These are phyloP conservation scores for Saccharomycopsis hybrid DNA, from an alignment of 1,139 yeast species.

Conservation along the genomic window DNA sequence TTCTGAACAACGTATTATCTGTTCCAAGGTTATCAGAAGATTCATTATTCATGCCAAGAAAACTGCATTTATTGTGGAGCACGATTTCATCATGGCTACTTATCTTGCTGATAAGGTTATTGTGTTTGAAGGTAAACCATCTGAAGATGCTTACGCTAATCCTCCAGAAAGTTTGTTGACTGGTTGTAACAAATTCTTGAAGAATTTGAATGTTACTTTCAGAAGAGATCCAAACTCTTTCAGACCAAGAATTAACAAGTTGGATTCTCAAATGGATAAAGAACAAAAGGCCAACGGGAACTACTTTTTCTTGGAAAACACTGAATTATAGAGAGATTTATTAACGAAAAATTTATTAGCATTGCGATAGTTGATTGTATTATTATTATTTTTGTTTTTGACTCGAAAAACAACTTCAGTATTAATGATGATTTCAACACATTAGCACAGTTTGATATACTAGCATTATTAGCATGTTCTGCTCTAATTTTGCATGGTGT, in stretches of 20 bases:
- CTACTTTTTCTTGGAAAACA: slow-evolving; percentile 69
- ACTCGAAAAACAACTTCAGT: slow-evolving; percentile 3
- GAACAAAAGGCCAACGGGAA: slow-evolving; percentile 90
- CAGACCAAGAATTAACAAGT: slow-evolving; percentile 97
- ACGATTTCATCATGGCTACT: slow-evolving; percentile 99
- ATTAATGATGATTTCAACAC: slow-evolving; percentile 7
- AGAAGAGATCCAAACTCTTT: slow-evolving; percentile 98
- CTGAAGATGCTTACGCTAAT: slow-evolving; percentile 74
- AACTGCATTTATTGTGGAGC: slow-evolving; percentile 98
- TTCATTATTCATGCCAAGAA: slow-evolving; percentile 93
- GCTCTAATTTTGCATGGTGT: no score
- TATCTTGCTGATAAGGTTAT: slow-evolving; percentile 97
- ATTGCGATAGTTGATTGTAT: neutral
- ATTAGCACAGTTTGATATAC: neutral
- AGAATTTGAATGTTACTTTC: slow-evolving; percentile 94
- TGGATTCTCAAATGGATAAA: slow-evolving; percentile 97
- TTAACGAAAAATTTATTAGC: neutral
- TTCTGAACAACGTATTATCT: slow-evolving; percentile 98
- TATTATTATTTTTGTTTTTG: neutral
- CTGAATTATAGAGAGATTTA: slow-evolving; percentile 10
- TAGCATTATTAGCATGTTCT: no score
- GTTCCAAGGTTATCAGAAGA: slow-evolving; percentile 97
- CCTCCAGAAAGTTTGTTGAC: slow-evolving; percentile 88
- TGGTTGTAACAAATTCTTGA: slow-evolving; percentile 95
- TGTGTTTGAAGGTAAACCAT: slow-evolving; percentile 94